Conservation (phyloP, 306 rosid species). For the Prunus fruticosa region DNA sequence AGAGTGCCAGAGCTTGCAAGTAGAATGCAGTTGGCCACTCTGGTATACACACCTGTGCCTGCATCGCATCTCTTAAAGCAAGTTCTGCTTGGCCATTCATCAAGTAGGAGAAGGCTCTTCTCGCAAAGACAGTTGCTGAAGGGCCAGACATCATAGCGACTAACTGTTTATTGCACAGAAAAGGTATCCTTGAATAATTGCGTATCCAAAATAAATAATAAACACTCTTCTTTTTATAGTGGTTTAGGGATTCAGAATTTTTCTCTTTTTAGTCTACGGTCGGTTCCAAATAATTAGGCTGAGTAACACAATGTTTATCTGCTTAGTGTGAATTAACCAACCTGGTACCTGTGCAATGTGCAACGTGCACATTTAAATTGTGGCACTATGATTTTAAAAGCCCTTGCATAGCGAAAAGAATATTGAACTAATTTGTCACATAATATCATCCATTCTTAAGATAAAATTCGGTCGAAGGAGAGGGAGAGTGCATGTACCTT, state of each 20-base stretch:
- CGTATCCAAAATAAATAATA: no score
- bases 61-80: conserved; percentile 91
- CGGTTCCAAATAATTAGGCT: background rate
- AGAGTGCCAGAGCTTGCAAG: conserved; percentile 88
- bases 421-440: background rate
- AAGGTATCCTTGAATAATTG: background rate
- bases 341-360: background rate
- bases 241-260: background rate
- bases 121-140: conserved; percentile 77
- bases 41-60: conserved; percentile 90
- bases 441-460: background rate
- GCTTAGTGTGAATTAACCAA: background rate
- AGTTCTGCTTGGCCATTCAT: conserved; percentile 84
- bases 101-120: conserved; percentile 83
- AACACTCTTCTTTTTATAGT: background rate
- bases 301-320: background rate
- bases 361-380: background rate
- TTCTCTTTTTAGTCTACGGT: background rate
- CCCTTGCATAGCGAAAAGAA: background rate
- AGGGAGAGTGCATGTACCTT: conserved; percentile 51
- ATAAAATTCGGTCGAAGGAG: background rate
- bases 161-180: conserved; percentile 45
- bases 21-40: conserved; percentile 99
- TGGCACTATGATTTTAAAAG: background rate
- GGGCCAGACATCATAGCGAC: conserved; percentile 79